Base-by-base conservation (phyloP, 2,329 filamentous ascomycete species). In the Colletotrichum theobromicola region DNA sequence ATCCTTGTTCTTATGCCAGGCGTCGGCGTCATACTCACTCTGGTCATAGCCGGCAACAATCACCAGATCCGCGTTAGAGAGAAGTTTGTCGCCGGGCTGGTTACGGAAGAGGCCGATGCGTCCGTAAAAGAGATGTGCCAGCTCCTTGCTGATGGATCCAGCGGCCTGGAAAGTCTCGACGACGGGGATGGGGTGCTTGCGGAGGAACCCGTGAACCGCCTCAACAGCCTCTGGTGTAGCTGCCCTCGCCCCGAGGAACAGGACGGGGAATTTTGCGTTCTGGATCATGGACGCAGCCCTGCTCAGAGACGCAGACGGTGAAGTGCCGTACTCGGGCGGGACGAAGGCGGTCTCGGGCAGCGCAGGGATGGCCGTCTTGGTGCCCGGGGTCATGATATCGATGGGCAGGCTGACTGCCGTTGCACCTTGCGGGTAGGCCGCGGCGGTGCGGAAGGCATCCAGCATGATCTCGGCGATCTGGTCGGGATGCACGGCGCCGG, bases 111-210 rank as follows among this genome's bases (percentile, higher is more conserved):
- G 81, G 6, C 87, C 87, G 9, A 88, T 83, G 6, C 87, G 81
- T 12, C 87, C 87, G 75, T 83, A 87, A 81, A 87, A 88, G 10
- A 87, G 80, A 61, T 85, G 83, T 2, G 83, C 82, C 9, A 87
- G 81, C 26, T 86, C 84, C 69, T 84, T 79, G 6, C 85, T 83
- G 16, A 88, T 83, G 15, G 86, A 85, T 9, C 87, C 87, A 2
- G 87, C 87, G 2, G 87, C 87, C 78, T 88, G 86, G 78, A 88
- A 88, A 0, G 87, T 88, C 78, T 88, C 87, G n/a, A 88, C 82
- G 3, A 87, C 85, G 2, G 86, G 85, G 9, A 88, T 82, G 1
- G 84, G 84, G 75, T 84, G 82, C 61, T 82, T 84, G 9, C 78
- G 77, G 10, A 88, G 81, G 63, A 88, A 84, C 1, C 81, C 78